Evolutionary conservation across 306 rosid genomes (phyloP).

Genomic region (Psophocarpus tetragonolobus): DNA sequence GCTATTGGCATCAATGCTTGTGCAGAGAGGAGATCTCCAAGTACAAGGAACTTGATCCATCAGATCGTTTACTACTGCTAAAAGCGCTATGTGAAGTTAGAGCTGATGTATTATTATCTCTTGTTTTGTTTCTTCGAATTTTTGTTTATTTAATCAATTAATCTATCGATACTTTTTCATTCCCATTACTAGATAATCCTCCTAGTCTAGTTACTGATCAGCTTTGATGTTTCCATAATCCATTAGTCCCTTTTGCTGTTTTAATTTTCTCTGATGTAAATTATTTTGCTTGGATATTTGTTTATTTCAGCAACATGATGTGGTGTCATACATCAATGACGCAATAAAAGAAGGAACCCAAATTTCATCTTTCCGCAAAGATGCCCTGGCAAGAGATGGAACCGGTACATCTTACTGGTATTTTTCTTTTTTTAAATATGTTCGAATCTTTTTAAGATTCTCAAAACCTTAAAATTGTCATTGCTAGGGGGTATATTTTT

Average conservation of each 20-base stretch:
- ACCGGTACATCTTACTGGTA: slow-evolving; percentile 73
- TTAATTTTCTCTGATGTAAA: background rate
- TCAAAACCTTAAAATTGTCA: background rate
- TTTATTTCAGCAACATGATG: slow-evolving; percentile 77
- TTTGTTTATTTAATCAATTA: background rate
- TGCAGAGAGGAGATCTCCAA: slow-evolving; percentile 79
- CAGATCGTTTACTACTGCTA: slow-evolving; percentile 61
- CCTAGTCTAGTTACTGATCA: background rate
- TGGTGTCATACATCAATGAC: slow-evolving; percentile 62
- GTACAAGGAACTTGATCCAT: slow-evolving; percentile 74
- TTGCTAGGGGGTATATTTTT: slow-evolving; percentile 28
- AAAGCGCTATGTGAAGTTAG: slow-evolving; percentile 94
- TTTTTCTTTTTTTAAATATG: background rate
- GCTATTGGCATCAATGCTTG: slow-evolving; percentile 35
- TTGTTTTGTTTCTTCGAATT: slow-evolving; percentile 23
- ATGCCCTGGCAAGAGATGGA: slow-evolving; percentile 63
- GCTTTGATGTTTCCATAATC: background rate
- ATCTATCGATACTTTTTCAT: background rate
- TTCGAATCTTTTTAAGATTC: background rate
- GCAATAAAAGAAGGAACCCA: slow-evolving; percentile 75
- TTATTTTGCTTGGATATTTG: slow-evolving; percentile 18
- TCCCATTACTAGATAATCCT: slow-evolving; percentile 13
- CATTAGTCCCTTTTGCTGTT: background rate
- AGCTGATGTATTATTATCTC: slow-evolving; percentile 58
- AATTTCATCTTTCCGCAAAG: slow-evolving; percentile 67